These are phyloP conservation scores for Emergomyces africanus DNA, from an alignment of 2,329 filamentous ascomycete genomes.

Conservation along the genomic window DNA sequence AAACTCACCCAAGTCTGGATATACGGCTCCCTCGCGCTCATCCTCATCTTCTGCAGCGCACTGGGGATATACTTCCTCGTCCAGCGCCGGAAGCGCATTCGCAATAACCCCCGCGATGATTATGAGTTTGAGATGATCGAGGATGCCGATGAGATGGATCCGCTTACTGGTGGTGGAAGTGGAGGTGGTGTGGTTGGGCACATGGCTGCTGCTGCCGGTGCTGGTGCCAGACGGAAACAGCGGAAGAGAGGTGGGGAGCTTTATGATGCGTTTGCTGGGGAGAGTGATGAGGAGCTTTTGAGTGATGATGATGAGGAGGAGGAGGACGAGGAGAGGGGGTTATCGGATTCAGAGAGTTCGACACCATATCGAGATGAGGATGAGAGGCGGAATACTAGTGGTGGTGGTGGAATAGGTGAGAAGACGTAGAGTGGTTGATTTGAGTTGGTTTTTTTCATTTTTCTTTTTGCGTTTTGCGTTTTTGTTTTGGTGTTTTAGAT, in stretches of 20 bases:
- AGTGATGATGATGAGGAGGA: conserved; percentile 30
- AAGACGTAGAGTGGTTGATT: not conserved
- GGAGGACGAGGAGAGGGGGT: conserved; percentile 24
- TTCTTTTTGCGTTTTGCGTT: not conserved
- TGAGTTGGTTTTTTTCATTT: too few species aligned
- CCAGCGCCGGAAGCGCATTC: conserved; percentile 62
- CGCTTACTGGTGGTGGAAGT: conserved; percentile 29
- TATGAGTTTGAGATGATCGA: conserved; percentile 94
- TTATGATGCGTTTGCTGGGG: conserved; percentile 94
- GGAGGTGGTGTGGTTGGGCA: conserved; percentile 20
- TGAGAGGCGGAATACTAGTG: not conserved
- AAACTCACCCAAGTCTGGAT: conserved; percentile 89
- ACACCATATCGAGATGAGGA: conserved; percentile 19
- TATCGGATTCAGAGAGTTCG: conserved; percentile 22
- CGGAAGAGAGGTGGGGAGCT: conserved; percentile 65
- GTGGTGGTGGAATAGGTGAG: not conserved
- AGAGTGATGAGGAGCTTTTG: conserved; percentile 62
- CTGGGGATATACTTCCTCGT: conserved; percentile 73
- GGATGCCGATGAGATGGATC: conserved; percentile 55
- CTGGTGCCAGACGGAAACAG: conserved; percentile 35
- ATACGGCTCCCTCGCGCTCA: conserved; percentile 72
- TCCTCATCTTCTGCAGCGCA: conserved; percentile 67
- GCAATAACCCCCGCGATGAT: conserved; percentile 61
- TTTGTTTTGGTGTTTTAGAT: not conserved
- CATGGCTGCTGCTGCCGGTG: conserved; percentile 15